Percentiles rank a stretch among this genome's conserved stretches.
phyloP scores from a whole-genome alignment of 345 rosid genomes.

The Raphanus raphanistrum region DNA sequence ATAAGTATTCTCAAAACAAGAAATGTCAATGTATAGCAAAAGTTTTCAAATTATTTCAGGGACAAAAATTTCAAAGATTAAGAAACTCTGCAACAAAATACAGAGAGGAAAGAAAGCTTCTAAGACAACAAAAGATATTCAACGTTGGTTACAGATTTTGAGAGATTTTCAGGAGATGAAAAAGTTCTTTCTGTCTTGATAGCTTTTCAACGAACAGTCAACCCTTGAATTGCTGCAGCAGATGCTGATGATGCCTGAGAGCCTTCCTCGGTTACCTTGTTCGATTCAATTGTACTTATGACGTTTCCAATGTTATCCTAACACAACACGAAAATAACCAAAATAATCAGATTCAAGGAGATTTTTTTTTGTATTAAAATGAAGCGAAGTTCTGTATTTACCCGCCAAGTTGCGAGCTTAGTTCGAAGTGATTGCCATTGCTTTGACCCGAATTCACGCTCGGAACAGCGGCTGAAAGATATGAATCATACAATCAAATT shows the following conservation, averaged over 20 bases:
- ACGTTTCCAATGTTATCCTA: conserved; percentile 70
- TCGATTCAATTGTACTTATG: conserved; percentile 80
- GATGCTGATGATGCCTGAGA: conserved; percentile 62
- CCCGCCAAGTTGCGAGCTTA: conserved; percentile 86
- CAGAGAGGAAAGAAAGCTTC: conserved; percentile 7
- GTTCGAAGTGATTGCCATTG: conserved; percentile 76
- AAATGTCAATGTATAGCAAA: conserved; percentile 15
- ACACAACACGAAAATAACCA: conserved; percentile 18
- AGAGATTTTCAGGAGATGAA: conserved; percentile 13
- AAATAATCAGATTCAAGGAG: conserved; percentile 7
- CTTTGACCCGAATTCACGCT: conserved; percentile 69
- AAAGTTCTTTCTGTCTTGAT: background rate
- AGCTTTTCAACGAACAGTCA: conserved; percentile 49
- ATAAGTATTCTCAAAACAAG: background rate
- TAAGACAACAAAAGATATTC: conserved; percentile 6
- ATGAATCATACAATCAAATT: conserved; percentile 15
- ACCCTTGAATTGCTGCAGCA: conserved; percentile 44
- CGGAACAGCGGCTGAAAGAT: conserved; percentile 63
- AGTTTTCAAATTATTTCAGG: conserved; percentile 17
- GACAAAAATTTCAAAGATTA: conserved; percentile 28
- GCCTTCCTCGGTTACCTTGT: conserved; percentile 79
- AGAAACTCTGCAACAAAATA: conserved; percentile 19
- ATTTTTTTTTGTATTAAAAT: too few relatives aligned
- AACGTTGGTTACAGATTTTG: conserved; percentile 6
- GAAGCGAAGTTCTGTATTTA: conserved; percentile 35